Evolutionary conservation across 2,329 filamentous ascomycete species (phyloP).

Genomic region (Colletotrichum magnum): DNA sequence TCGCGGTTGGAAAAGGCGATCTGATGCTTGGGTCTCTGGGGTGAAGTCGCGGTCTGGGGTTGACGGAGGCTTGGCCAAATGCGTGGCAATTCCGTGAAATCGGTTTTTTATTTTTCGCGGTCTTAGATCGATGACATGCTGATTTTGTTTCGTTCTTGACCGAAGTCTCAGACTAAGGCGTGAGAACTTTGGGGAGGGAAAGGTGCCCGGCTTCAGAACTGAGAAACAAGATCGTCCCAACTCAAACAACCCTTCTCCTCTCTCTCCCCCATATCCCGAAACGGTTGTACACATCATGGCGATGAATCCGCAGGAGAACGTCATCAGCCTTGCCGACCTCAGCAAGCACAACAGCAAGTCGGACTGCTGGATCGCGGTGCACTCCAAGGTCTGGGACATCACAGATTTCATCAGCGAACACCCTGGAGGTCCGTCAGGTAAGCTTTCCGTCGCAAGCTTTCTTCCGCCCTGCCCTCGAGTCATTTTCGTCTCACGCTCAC

Average conservation of each 20-base stretch:
- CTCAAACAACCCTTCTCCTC: neutral
- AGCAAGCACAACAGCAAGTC: slow-evolving; percentile 61
- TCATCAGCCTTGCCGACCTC: slow-evolving; percentile 53
- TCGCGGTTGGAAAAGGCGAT: slow-evolving; percentile 19
- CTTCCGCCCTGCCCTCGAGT: neutral
- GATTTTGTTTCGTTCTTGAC: neutral
- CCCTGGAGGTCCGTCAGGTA: slow-evolving; percentile 54
- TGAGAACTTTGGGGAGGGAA: neutral
- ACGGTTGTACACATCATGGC: slow-evolving; percentile 4
- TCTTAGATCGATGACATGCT: neutral
- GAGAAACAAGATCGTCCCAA: neutral
- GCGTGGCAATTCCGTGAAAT: slow-evolving; percentile 1
- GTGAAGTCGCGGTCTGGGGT: slow-evolving; percentile 3
- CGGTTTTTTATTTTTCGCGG: neutral
- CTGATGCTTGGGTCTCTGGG: neutral
- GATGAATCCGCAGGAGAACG: slow-evolving; percentile 8
- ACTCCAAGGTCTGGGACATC: slow-evolving; percentile 78
- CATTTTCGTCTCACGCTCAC: neutral
- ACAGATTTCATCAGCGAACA: slow-evolving; percentile 71
- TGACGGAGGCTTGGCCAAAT: neutral
- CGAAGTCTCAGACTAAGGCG: neutral
- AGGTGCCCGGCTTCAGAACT: neutral
- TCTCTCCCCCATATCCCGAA: neutral
- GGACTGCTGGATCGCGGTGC: slow-evolving; percentile 78
- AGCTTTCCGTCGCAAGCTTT: slow-evolving; percentile 20